Evolutionary conservation across 1,284 basidiomycete species (phyloP), one percentile per base, ranked within the genome.

Genomic region (Flammula alnicola): DNA sequence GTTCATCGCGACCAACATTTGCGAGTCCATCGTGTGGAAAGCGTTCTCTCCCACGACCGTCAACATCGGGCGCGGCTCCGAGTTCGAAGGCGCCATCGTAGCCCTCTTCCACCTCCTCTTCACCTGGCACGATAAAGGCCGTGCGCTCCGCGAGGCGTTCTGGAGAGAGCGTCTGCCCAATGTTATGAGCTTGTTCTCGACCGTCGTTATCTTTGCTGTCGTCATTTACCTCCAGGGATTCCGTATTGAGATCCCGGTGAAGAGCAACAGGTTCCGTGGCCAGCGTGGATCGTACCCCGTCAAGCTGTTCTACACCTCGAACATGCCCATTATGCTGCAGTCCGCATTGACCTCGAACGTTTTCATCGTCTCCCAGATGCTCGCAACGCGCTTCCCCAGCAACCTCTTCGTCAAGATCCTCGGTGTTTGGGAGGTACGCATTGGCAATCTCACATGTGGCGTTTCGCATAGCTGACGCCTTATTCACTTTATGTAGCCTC

Each of bases 301-400:
- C 77, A 99, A 98, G 78, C 84, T 99, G 37, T 99, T 99, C 78
- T 99, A 99, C 78, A 98, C 96, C 19, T 90, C 86, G 57, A 99
- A 98, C 80, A 98, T 98, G 96, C 95, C 96, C 56, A 99, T 99
- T 80, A 99, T 99, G 96, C 85, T 99, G 58, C 92, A 98, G 74
- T 89, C 84, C 20, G 95, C 96, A 8, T 79, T 98, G 52, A 95
- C 94, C 7, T 91, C 86, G 55, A 98, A 99, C 74, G 85, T 98
- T 22, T 98, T 95, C 77, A 93, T 99, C 70, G 83, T 99, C 65
- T 93, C 88, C 37, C 97, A 98, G 74, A 98, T 98, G 96, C 81
- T 98, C 61, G 84, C 87, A 31, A 79, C 78, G 44, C 84, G 96
- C 35, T 98, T 98, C 86, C 96, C 97, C 1, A 77, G 79, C 61